A percentile compares a stretch with the other conserved stretches of the same genome.
These are phyloP conservation scores for Stemphylium vesicarium DNA, from an alignment of 2,329 filamentous ascomycete species.

Conservation along the genomic window DNA sequence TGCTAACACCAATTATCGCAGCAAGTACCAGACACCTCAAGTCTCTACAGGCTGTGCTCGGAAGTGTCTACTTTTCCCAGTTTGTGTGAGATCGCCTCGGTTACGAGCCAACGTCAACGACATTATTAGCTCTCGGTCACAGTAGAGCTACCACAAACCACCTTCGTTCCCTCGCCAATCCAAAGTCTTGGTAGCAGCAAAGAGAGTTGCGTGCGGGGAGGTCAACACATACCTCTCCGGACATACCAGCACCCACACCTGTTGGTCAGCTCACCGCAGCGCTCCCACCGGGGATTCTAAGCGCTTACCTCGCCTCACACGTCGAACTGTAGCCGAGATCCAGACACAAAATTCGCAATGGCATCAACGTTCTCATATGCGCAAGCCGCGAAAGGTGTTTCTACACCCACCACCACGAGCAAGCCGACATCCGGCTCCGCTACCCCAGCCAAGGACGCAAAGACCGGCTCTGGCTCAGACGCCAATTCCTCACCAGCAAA, in stretches of 20 bases:
- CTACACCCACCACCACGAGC: conserved; percentile 52
- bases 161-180: conserved; percentile 9
- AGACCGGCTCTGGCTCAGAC: conserved; percentile 28
- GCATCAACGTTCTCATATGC: conserved; percentile 81
- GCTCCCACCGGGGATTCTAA: conserved; percentile 42
- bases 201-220: conserved; percentile 48
- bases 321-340: conserved; percentile 9
- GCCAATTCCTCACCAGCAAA: conserved; percentile 46
- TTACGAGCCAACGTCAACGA: conserved; percentile 9
- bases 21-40: conserved; percentile 12
- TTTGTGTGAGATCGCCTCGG: conserved; percentile 10
- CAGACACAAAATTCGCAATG: conserved; percentile 30
- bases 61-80: conserved; percentile 12
- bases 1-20: conserved; percentile 26
- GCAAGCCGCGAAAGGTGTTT: conserved; percentile 87
- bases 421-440: conserved; percentile 54
- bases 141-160: conserved; percentile 9
- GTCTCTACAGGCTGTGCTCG: conserved; percentile 14
- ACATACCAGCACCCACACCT: conserved; percentile 38
- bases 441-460: conserved; percentile 51
- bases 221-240: conserved; percentile 51
- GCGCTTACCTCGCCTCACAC: conserved; percentile 20
- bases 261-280: conserved; percentile 39
- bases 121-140: conserved; percentile 9
- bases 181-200: conserved; percentile 27